Evolutionary conservation across 768 basidiomycete genomes (phyloP).

Genomic region (Amanita molliuscula): DNA sequence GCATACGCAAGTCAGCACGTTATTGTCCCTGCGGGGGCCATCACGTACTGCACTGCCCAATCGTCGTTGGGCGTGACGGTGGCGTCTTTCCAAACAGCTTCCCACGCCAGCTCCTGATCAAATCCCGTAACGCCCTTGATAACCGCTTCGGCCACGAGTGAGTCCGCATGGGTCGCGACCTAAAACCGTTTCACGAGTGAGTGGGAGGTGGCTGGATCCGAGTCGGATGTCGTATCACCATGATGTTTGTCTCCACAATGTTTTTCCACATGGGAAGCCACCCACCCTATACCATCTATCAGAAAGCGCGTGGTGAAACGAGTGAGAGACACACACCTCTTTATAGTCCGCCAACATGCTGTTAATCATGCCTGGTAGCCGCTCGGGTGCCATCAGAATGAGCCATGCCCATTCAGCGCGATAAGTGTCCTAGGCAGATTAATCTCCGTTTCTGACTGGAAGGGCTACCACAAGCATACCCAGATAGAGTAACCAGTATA

Average conservation of each 20-base stretch:
- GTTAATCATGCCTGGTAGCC: constrained; percentile 63
- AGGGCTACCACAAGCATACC: constrained; percentile 28
- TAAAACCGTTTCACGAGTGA: constrained; percentile 12
- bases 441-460: neutral
- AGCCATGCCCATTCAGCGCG: constrained; percentile 75
- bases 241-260: constrained; percentile 79
- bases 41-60: constrained; percentile 19
- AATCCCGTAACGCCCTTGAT: constrained; percentile 57
- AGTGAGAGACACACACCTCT: constrained; percentile 29
- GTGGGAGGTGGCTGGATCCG: neutral
- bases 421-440: constrained; percentile 53
- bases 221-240: constrained; percentile 31
- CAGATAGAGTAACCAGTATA: constrained; percentile 79
- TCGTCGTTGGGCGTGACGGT: constrained; percentile 53
- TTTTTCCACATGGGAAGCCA: constrained; percentile 94
- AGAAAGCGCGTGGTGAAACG: neutral
- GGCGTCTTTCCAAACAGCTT: constrained; percentile 67
- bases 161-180: constrained; percentile 76
- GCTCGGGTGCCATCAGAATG: constrained; percentile 66
- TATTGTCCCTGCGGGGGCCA: neutral
- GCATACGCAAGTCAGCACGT: neutral
- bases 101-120: constrained; percentile 55
- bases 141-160: constrained; percentile 63
- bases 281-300: constrained; percentile 35
- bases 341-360: constrained; percentile 76